These are phyloP conservation scores for Bruguiera sexangula DNA, from an alignment of 345 rosid species.

Conservation along the genomic window DNA sequence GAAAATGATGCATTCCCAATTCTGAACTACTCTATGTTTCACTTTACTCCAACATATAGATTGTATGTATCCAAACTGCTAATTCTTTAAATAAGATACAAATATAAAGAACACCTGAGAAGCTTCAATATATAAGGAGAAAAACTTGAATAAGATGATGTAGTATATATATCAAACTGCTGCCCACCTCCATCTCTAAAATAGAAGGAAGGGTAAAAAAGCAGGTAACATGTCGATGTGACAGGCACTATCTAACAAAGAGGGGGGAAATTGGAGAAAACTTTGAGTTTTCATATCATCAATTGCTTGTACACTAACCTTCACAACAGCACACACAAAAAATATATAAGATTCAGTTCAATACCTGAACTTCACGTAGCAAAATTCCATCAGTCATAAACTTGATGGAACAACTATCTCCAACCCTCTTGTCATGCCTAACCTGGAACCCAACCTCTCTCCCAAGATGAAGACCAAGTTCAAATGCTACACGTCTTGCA, in stretches of 20 bases:
- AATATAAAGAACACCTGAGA: too few species aligned
- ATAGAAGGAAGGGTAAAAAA: neutral
- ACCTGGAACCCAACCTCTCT: constrained; percentile 95
- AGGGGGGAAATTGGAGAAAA: neutral
- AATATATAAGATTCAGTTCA: constrained; percentile 1
- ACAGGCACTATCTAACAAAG: neutral
- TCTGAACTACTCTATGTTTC: too few species aligned
- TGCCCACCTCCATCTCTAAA: too few species aligned
- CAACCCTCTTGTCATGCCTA: constrained; percentile 86
- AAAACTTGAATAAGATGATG: too few species aligned
- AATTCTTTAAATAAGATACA: too few species aligned
- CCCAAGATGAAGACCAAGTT: constrained; percentile 79
- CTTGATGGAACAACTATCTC: constrained; percentile 67
- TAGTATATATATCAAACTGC: too few species aligned
- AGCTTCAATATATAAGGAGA: too few species aligned
- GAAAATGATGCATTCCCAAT: neutral
- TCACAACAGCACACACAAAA: neutral
- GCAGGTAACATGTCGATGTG: neutral
- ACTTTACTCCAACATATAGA: too few species aligned
- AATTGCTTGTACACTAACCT: neutral
- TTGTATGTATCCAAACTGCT: too few species aligned
- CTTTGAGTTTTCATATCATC: neutral
- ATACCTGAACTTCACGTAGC: constrained; percentile 88
- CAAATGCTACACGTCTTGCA: constrained; percentile 87
- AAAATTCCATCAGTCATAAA: constrained; percentile 98